Evolutionary conservation across 2,329 filamentous ascomycete genomes (phyloP).

Genomic region (Madurella fahalii): DNA sequence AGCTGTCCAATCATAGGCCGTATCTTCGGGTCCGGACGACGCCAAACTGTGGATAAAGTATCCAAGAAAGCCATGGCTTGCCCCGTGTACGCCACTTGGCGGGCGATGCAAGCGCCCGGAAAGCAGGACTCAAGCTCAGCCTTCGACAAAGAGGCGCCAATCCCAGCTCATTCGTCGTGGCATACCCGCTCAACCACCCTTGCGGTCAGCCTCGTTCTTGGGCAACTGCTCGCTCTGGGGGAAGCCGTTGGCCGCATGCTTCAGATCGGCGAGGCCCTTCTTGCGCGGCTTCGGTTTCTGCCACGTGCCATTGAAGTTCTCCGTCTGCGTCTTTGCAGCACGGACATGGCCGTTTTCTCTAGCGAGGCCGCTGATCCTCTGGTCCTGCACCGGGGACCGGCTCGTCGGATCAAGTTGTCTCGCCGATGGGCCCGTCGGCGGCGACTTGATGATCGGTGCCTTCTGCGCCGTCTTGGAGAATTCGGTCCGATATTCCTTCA

Average conservation of each 20-base stretch:
- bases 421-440: slow-evolving; percentile 19
- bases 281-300: slow-evolving; percentile 57
- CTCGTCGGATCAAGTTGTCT: slow-evolving; percentile 29
- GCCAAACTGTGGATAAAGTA: slow-evolving; percentile 13
- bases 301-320: slow-evolving; percentile 43
- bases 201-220: slow-evolving; percentile 57
- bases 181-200: slow-evolving; percentile 50
- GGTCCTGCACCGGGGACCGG: slow-evolving; percentile 26
- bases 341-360: slow-evolving; percentile 53
- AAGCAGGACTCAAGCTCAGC: no score
- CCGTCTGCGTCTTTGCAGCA: slow-evolving; percentile 51
- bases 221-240: slow-evolving; percentile 51
- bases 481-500: slow-evolving; percentile 25
- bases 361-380: slow-evolving; percentile 37
- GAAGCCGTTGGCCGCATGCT: slow-evolving; percentile 41
- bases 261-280: slow-evolving; percentile 44
- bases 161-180: no score
- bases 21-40: slow-evolving; percentile 9
- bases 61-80: slow-evolving; percentile 23
- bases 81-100: background rate
- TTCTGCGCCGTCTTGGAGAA: slow-evolving; percentile 18
- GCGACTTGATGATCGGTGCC: slow-evolving; percentile 12
- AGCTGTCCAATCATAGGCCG: slow-evolving; percentile 26
- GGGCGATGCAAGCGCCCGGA: background rate
- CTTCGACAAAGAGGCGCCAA: background rate